Conservation (phyloP, 2,329 filamentous ascomycete species). For the Phialocephala subalpina region DNA sequence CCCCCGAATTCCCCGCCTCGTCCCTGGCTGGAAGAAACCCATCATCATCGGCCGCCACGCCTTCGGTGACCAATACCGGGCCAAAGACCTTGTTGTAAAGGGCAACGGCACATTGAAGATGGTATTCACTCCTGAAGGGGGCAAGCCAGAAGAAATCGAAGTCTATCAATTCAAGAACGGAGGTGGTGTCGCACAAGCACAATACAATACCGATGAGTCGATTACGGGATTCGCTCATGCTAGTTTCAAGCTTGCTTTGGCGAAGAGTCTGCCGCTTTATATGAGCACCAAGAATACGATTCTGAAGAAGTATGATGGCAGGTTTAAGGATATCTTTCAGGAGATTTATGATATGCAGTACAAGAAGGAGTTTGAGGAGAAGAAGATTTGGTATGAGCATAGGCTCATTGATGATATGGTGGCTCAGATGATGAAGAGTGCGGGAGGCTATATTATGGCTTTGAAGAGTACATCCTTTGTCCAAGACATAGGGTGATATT, state of each 20-base stretch:
- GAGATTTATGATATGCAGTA: constrained; percentile 91
- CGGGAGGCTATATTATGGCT: constrained; percentile 95
- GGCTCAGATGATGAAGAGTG: constrained; percentile 99
- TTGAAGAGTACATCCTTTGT: constrained; percentile 81
- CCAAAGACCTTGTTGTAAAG: constrained; percentile 86
- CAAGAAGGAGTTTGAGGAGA: constrained; percentile 86
- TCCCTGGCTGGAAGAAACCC: constrained; percentile 97
- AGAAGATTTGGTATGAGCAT: constrained; percentile 99
- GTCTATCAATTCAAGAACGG: constrained; percentile 89
- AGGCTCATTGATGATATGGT: constrained; percentile 99
- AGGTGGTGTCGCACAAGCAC: constrained; percentile 89
- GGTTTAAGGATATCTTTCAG: constrained; percentile 99
- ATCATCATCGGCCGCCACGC: constrained; percentile 99
- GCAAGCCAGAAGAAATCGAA: constrained; percentile 83
- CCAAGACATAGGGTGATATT: not conserved
- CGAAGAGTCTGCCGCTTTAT: constrained; percentile 91
- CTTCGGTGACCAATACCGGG: constrained; percentile 98
- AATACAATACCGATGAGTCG: constrained; percentile 98
- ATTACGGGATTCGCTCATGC: constrained; percentile 95
- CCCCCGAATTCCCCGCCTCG: constrained; percentile 87
- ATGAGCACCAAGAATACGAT: constrained; percentile 99
- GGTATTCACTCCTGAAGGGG: constrained; percentile 89
- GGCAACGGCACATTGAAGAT: constrained; percentile 90
- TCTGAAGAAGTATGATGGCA: constrained; percentile 96
- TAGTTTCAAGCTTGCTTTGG: constrained; percentile 92